Base-by-base conservation (phyloP, 2,329 filamentous ascomycete genomes). In the Penicillium sp. region DNA sequence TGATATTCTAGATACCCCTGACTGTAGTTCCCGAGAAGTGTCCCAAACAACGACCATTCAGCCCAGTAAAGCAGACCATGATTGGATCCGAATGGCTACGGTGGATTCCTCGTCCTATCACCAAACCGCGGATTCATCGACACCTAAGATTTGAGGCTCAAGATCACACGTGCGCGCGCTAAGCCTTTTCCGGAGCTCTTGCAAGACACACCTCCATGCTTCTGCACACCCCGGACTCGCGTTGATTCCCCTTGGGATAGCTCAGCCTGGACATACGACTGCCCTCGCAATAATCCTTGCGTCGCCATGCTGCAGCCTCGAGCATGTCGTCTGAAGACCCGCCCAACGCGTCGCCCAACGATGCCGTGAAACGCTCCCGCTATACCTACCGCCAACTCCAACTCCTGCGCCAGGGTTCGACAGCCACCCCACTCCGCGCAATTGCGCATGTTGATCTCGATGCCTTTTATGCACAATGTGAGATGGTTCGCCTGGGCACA, bases 381-480 rank as follows among this genome's bases (percentile, higher is more conserved):
- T 98, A 95, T 78, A 97, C 92, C 2, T 92, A 91, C 75, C 91
- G 90, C 62, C 89, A 98, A 57, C 84, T 98, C 16, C 83, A 86
- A 37, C 89, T 93, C 65, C 85, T 98, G 59, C 86, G 88, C 6
- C 84, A 87, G 10, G 92, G 85, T 67, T 87, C 86, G 37, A 83
- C 88, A 0, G 86, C 87, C 8, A 92, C 87, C 54, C 94, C 94
- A 1, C 83, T 99, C 38, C 88, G 95, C 49, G 90, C 96, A 30
- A 87, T 97, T 68, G 92, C 92, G 6, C 93, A 97, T 75, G 87
- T 98, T 65, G 95, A 99, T 72, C 87, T 99, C 61, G 95, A 99
- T 84, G 94, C 94, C 42, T 99, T 99, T 78, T 99, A 99, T 76
- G 90, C 91, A 3, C 95, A 99, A 81, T 97, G 93, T 74, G 95